Conservation (phyloP, 495 filamentous ascomycete genomes). For the Neurospora tetraspora region DNA sequence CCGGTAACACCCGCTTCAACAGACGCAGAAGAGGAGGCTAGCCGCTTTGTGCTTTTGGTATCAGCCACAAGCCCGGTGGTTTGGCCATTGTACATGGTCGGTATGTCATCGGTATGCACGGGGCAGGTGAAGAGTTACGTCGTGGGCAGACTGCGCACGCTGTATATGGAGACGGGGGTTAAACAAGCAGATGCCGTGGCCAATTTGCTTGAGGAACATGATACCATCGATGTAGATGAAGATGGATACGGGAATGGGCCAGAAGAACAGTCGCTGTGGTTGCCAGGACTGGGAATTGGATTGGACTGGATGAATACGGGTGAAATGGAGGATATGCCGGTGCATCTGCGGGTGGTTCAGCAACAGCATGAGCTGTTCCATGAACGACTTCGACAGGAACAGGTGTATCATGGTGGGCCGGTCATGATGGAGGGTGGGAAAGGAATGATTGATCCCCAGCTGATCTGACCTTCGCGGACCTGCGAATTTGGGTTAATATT, state of each 20-base stretch:
- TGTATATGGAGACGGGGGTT: constrained; percentile 26
- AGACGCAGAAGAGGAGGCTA: constrained; percentile 19
- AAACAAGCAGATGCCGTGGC: constrained; percentile 26
- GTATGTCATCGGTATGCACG: constrained; percentile 27
- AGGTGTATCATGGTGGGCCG: not conserved
- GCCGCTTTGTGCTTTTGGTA: constrained; percentile 25
- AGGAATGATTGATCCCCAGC: not conserved
- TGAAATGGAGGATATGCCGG: not conserved
- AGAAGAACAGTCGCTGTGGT: not conserved
- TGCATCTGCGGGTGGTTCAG: not conserved
- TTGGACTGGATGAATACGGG: not conserved
- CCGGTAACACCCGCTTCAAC: not conserved
- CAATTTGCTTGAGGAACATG: constrained; percentile 20
- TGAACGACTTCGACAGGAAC: not conserved
- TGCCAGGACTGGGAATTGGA: not conserved
- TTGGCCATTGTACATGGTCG: constrained; percentile 28
- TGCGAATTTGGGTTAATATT: not conserved
- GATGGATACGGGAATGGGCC: constrained; percentile 1
- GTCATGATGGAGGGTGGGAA: not conserved
- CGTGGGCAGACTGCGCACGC: constrained; percentile 19
- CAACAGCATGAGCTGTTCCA: not conserved
- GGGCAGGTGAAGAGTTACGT: constrained; percentile 19
- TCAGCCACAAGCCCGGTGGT: constrained; percentile 27
- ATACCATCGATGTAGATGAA: constrained; percentile 2
- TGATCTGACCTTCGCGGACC: not conserved